Evolutionary conservation across 495 filamentous ascomycete species (phyloP).

Genomic region (Mycothermus thermophilus): DNA sequence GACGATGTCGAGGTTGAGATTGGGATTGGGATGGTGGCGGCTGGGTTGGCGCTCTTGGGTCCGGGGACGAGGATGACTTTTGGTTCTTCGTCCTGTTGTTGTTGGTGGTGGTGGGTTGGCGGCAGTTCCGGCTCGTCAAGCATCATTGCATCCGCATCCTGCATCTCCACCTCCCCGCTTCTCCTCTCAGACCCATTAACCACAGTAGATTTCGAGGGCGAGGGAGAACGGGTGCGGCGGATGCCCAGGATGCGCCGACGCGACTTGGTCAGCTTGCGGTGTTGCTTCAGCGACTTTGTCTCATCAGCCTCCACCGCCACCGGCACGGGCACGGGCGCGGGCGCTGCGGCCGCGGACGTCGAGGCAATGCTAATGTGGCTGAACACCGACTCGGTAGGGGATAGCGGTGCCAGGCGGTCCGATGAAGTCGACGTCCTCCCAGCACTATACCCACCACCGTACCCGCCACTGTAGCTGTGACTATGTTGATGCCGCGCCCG

Average conservation of each 20-base stretch:
- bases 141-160: conserved; percentile 5
- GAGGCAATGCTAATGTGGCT: neutral
- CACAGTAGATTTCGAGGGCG: neutral
- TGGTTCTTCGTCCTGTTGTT: neutral
- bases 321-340: no score
- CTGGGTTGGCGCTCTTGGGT: neutral
- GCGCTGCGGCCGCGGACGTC: neutral
- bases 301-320: no score
- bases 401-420: neutral
- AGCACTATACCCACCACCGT: no score
- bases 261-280: conserved; percentile 8
- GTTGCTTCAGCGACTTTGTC: neutral
- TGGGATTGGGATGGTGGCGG: no score
- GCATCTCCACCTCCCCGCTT: neutral
- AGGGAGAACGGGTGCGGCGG: conserved; percentile 1
- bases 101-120: neutral
- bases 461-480: no score
- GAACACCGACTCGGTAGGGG: conserved; percentile 2
- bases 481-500: no score
- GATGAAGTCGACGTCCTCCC: conserved; percentile 9
- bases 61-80: neutral
- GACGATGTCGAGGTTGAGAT: no score
- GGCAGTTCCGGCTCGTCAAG: conserved; percentile 3
- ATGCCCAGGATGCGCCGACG: conserved; percentile 1
- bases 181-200: no score